A percentile compares a stretch with the other conserved stretches of the same genome.
Evolutionary conservation across 306 rosid genomes (phyloP).

Genomic region (Delonix regia): DNA sequence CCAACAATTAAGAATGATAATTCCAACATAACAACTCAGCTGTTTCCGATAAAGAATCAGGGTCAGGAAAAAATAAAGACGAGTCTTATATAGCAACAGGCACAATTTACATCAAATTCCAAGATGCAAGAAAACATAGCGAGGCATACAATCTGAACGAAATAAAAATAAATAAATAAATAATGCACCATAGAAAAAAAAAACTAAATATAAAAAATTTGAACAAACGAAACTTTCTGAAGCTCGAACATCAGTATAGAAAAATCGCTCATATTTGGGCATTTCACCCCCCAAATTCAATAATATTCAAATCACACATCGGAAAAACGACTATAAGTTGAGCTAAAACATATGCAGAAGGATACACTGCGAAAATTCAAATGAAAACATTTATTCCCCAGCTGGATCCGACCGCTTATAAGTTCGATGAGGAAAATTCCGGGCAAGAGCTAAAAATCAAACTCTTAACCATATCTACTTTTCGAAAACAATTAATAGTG

Average conservation of each 20-base stretch:
- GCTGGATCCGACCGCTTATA: slow-evolving; percentile 35
- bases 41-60: slow-evolving; percentile 27
- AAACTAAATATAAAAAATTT: not conserved
- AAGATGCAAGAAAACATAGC: slow-evolving; percentile 1
- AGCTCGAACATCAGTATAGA: not conserved
- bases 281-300: slow-evolving; percentile 19
- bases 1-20: slow-evolving; percentile 37
- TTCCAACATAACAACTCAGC: slow-evolving; percentile 38
- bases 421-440: not conserved
- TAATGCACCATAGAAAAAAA: not conserved
- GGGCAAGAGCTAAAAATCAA: not conserved
- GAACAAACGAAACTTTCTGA: not conserved
- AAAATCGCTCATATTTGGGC: not conserved
- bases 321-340: not conserved
- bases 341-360: not conserved
- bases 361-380: slow-evolving; percentile 13
- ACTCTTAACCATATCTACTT: slow-evolving; percentile 12
- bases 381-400: slow-evolving; percentile 17
- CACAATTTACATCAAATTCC: not conserved
- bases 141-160: not conserved
- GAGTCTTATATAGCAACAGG: not conserved
- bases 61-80: not conserved
- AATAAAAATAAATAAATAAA: too few species aligned
- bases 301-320: not conserved
- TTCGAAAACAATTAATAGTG: not conserved